phyloP scores from a whole-genome alignment of 1,139 yeast species.

The Hyphopichia pseudoburtonii region DNA sequence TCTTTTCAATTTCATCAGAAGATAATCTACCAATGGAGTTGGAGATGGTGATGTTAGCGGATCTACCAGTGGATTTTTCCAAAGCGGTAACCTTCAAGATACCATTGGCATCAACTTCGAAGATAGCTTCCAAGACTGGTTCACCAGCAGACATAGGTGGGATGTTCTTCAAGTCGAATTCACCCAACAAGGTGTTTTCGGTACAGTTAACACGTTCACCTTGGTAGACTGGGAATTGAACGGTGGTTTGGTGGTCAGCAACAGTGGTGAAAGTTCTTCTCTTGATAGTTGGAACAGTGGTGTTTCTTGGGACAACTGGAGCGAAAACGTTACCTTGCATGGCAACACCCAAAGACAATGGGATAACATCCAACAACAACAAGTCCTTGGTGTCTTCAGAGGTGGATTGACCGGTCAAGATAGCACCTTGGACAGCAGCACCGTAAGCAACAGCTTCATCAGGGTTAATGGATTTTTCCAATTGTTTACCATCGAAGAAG shows the following conservation, averaged over 20 bases:
- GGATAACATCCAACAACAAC: slow-evolving; percentile 96
- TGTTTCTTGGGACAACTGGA: slow-evolving; percentile 99
- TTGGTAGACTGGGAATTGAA: slow-evolving; percentile 99
- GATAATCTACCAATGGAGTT: slow-evolving; percentile 99
- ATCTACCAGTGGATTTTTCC: slow-evolving; percentile 98
- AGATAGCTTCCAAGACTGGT: slow-evolving; percentile 99
- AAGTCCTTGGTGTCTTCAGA: slow-evolving; percentile 97
- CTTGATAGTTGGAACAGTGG: slow-evolving; percentile 99
- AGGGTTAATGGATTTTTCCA: slow-evolving; percentile 96
- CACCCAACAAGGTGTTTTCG: slow-evolving; percentile 99
- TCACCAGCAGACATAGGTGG: slow-evolving; percentile 99
- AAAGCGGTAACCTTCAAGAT: slow-evolving; percentile 99
- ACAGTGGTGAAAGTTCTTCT: slow-evolving; percentile 99
- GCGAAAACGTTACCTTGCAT: slow-evolving; percentile 99
- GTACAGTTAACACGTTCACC: slow-evolving; percentile 99
- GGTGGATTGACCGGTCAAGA: slow-evolving; percentile 96
- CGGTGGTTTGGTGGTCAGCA: slow-evolving; percentile 99
- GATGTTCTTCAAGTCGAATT: slow-evolving; percentile 97
- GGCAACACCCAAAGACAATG: slow-evolving; percentile 97
- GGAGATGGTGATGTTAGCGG: slow-evolving; percentile 99
- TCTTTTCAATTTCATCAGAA: slow-evolving; percentile 95
- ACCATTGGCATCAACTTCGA: slow-evolving; percentile 99
- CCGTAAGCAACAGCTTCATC: slow-evolving; percentile 99
- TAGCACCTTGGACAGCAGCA: slow-evolving; percentile 99
- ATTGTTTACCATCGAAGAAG: slow-evolving; percentile 97